Percentiles rank a stretch among this genome's conserved stretches.
These are phyloP conservation scores for Penicillium nordicum DNA, from an alignment of 2,329 filamentous ascomycete genomes.

Conservation along the genomic window DNA sequence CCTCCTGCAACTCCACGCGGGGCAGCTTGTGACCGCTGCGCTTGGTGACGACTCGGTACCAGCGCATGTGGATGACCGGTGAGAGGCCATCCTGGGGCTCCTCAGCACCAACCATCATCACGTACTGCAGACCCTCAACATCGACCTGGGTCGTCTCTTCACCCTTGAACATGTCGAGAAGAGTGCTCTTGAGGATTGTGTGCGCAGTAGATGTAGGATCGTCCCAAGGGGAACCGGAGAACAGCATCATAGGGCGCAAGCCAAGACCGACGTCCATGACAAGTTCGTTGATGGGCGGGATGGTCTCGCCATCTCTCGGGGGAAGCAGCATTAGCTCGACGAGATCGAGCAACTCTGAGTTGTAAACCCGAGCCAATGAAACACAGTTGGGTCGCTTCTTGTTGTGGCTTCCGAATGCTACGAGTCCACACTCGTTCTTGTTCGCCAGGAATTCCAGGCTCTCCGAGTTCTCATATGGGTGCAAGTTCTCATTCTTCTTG, in stretches of 20 bases:
- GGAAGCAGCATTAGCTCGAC: slow-evolving; percentile 81
- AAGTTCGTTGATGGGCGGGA: slow-evolving; percentile 49
- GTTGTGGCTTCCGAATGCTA: slow-evolving; percentile 78
- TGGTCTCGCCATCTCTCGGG: slow-evolving; percentile 51
- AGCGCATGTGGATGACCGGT: slow-evolving; percentile 61
- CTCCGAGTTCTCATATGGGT: slow-evolving; percentile 85
- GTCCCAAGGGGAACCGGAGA: slow-evolving; percentile 84
- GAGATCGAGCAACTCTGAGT: slow-evolving; percentile 90
- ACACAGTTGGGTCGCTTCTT: slow-evolving; percentile 96
- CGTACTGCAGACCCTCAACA: slow-evolving; percentile 90
- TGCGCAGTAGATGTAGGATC: slow-evolving; percentile 75
- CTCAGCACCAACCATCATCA: slow-evolving; percentile 75
- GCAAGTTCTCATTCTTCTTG: slow-evolving; percentile 88
- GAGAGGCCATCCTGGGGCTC: slow-evolving; percentile 50
- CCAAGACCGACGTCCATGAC: slow-evolving; percentile 68
- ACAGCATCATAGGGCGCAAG: slow-evolving; percentile 85
- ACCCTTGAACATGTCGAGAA: slow-evolving; percentile 88
- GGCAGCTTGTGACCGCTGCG: slow-evolving; percentile 83
- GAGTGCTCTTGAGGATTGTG: slow-evolving; percentile 78
- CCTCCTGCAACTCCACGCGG: slow-evolving; percentile 89
- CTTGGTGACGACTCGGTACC: slow-evolving; percentile 83
- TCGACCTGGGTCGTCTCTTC: slow-evolving; percentile 78
- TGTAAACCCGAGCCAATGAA: slow-evolving; percentile 78
- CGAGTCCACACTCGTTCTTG: slow-evolving; percentile 88
- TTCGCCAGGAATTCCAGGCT: slow-evolving; percentile 92